These are phyloP conservation scores for Boletus sensibilis DNA, from an alignment of 768 basidiomycete genomes.

Conservation along the genomic window DNA sequence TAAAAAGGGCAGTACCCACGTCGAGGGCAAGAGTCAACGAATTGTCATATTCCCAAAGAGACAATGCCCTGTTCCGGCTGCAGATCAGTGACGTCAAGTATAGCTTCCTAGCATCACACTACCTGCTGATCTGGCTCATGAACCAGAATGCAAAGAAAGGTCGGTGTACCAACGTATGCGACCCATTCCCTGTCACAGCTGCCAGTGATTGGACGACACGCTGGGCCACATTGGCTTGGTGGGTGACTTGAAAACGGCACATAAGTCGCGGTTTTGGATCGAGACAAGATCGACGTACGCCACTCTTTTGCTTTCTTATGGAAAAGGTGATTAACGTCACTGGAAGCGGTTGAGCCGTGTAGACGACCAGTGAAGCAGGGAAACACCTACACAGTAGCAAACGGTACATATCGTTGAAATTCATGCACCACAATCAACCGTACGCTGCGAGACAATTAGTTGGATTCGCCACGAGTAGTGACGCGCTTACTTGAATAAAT, in stretches of 20 bases:
- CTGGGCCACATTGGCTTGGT: slow-evolving; percentile 59
- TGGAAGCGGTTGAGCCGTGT: slow-evolving; percentile 20
- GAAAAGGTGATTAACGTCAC: slow-evolving; percentile 46
- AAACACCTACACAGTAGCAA: slow-evolving; percentile 50
- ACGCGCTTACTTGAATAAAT: slow-evolving; percentile 67
- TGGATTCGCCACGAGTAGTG: background rate
- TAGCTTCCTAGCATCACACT: slow-evolving; percentile 9
- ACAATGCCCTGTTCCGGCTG: slow-evolving; percentile 43
- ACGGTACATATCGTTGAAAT: slow-evolving; percentile 62
- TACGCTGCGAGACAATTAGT: slow-evolving; percentile 41
- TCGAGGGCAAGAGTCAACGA: slow-evolving; percentile 59
- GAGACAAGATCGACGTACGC: slow-evolving; percentile 44
- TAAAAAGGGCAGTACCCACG: slow-evolving; percentile 58
- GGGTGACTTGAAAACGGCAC: slow-evolving; percentile 44
- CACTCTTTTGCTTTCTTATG: slow-evolving; percentile 64
- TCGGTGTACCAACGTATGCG: slow-evolving; percentile 49
- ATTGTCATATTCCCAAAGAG: slow-evolving; percentile 61
- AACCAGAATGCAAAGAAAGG: slow-evolving; percentile 78
- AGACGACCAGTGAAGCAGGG: background rate
- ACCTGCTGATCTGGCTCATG: slow-evolving; percentile 67
- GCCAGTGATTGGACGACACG: slow-evolving; percentile 59
- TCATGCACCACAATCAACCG: slow-evolving; percentile 71
- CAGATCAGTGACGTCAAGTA: slow-evolving; percentile 14
- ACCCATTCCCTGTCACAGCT: slow-evolving; percentile 52
- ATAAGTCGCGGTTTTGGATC: slow-evolving; percentile 6